Base-by-base conservation (phyloP, 2,329 filamentous ascomycete species). In the Trichoderma sp. region DNA sequence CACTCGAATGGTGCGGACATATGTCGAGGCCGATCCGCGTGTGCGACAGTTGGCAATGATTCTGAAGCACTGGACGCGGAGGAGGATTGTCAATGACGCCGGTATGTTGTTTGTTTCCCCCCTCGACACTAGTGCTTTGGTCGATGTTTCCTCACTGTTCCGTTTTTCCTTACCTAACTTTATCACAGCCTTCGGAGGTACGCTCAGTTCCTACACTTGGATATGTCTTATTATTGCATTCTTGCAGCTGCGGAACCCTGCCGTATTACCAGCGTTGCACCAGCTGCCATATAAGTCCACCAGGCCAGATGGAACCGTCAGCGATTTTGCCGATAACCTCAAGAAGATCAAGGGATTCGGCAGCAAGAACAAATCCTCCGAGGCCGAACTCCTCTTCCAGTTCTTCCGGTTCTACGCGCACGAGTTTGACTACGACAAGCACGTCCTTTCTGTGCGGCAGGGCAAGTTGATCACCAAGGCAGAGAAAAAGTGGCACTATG, bases 181-280 rank as follows among this genome's bases (percentile, higher is more conserved):
- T 43, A 15, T 57, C 47, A 41, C 74, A 96, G 95, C 91, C 66
- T 92, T 93, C 74, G 93, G 95, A 68, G 93, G 92, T 65, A 99
- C 95, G 7, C 83, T 99, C 67, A 98, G 94, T 77, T 99, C 95
- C 19, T 99, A 99, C 75, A 97, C 95, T 24, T 99, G 95, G 95
- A 98, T 98, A 75, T 99, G 95, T 78, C 87, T 99, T 83, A 96
- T 98, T 70, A 90, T 99, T 74, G 96, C 93, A 71, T 99, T 98
- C 74, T 84, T 99, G 28, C 95, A 99, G 78, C 90, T 92, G 59
- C 88, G 93, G 71, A 84, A 90, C 66, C 91, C 92, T 17, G 91
- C 94, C 0, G 86, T 99, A 63, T 79, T 99, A 24, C 95, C 95
- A 4, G 88, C 91, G 17, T 82, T 99, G 41, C 95, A 98, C 74